Conservation (phyloP, 2,329 filamentous ascomycete genomes). For the Epichloe festucae region DNA sequence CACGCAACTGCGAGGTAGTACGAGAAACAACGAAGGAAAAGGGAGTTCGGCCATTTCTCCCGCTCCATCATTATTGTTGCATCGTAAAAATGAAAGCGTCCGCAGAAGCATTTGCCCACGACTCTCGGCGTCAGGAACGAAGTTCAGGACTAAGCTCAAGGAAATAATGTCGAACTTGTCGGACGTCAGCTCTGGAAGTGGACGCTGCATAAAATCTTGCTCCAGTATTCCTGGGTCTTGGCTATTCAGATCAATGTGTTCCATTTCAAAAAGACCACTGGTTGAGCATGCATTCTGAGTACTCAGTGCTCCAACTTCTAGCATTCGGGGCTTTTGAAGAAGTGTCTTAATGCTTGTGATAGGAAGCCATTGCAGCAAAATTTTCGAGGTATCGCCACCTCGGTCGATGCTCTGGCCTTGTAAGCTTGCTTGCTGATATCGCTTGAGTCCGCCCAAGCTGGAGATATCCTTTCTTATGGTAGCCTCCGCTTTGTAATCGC, state of each 20-base stretch:
- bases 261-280: slow-evolving; percentile 56
- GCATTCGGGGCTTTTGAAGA: slow-evolving; percentile 41
- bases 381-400: slow-evolving; percentile 52
- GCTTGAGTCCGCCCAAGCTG: slow-evolving; percentile 45
- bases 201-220: slow-evolving; percentile 89
- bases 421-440: slow-evolving; percentile 56
- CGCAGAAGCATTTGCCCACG: slow-evolving; percentile 78
- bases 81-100: slow-evolving; percentile 55
- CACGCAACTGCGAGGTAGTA: slow-evolving; percentile 78
- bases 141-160: slow-evolving; percentile 86
- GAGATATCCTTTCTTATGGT: slow-evolving; percentile 40
- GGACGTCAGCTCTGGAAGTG: slow-evolving; percentile 47
- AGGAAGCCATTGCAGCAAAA: slow-evolving; percentile 51
- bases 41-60: slow-evolving; percentile 14
- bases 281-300: slow-evolving; percentile 72
- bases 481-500: slow-evolving; percentile 34
- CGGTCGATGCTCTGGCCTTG: slow-evolving; percentile 53
- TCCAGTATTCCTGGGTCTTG: slow-evolving; percentile 69
- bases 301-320: slow-evolving; percentile 84
- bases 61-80: neutral
- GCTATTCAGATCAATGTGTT: slow-evolving; percentile 82
- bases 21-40: slow-evolving; percentile 70
- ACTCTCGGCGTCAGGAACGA: slow-evolving; percentile 62
- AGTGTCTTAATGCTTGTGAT: slow-evolving; percentile 14
- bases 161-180: slow-evolving; percentile 82